Conservation (phyloP, 2,329 filamentous ascomycete species). For the Monosporascus sp. region DNA sequence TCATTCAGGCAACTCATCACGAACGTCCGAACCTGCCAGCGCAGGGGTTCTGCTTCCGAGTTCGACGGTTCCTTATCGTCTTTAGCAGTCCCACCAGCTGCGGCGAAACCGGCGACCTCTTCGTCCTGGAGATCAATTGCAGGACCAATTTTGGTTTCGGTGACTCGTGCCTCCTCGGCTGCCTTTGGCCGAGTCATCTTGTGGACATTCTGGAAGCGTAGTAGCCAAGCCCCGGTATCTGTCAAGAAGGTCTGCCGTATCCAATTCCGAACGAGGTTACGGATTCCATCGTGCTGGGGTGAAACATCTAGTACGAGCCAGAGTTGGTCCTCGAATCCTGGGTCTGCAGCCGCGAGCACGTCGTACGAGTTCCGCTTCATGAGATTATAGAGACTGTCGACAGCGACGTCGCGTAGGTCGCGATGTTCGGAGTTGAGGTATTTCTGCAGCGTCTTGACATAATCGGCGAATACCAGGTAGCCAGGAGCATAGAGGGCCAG, state of each 20-base stretch:
- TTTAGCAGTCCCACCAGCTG: conserved; percentile 56
- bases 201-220: conserved; percentile 80
- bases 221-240: conserved; percentile 81
- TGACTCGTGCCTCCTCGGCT: conserved; percentile 45
- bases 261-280: conserved; percentile 88
- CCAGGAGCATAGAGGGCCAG: conserved; percentile 86
- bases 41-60: conserved; percentile 77
- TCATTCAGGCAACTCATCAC: conserved; percentile 86
- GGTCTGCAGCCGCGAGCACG: conserved; percentile 69
- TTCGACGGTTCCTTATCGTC: conserved; percentile 45
- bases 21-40: conserved; percentile 95
- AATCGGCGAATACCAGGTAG: conserved; percentile 76
- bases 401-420: conserved; percentile 71
- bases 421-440: conserved; percentile 67
- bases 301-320: conserved; percentile 83
- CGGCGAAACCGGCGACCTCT: conserved; percentile 91
- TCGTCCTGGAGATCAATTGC: conserved; percentile 87
- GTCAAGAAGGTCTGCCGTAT: conserved; percentile 79
- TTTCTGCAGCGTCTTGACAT: conserved; percentile 76
- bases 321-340: conserved; percentile 81
- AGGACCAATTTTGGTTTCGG: conserved; percentile 42
- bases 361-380: conserved; percentile 90
- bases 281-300: conserved; percentile 73
- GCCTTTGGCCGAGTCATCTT: conserved; percentile 76
- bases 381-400: conserved; percentile 86